Evolutionary conservation across 306 rosid genomes (phyloP), one percentile per base, ranked within the genome.

Genomic region (Mucuna pruriens): DNA sequence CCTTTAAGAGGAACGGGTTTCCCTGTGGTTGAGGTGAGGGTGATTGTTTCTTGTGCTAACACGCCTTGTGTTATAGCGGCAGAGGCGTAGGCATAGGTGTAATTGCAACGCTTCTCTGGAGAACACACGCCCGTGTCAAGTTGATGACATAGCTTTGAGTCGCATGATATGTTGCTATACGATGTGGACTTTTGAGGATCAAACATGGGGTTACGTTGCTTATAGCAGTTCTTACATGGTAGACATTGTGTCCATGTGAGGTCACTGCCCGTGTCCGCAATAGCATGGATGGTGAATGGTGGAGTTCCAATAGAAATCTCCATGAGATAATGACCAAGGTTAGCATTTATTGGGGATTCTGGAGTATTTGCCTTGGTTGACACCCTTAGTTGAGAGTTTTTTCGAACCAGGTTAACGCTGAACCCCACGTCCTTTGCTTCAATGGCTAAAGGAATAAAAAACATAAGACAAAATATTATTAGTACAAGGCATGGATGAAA

Each of bases 221-320:
- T 74, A 2, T 54, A 74, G 52, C 78, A 74, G 17, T 55, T 22
- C 29, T 9, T 16, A 12, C 78, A 74, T 15, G 78, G 78, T 1
- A 74, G 38, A 36, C 78, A 74, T 6, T 23, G 31, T 1, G 67
- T 55, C 78, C 78, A 74, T 12, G 5, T 34, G 8, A 54, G 66
- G 57, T 72, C 57, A 69, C 75, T 69, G 38, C 75, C 90, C 2
- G 87, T 89, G 57, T 86, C 92, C 0, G 65, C 76, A 49, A 89
- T 80, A 11, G 78, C 87, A 25, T 73, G 68, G 4, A 86, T 73
- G 26, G 67, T 83, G 7, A 23, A n/a, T 16, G 83, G 90, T 31
- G 92, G 92, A 3, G 81, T 80, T 66, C 92, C 87, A 16, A 87
- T 11, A 0, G 90, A 63, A 1, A 87, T 45, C 79, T 85, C 84